These are phyloP conservation scores for Euphrasia arctica DNA, from an alignment of 305 asterid genomes.

Conservation along the genomic window DNA sequence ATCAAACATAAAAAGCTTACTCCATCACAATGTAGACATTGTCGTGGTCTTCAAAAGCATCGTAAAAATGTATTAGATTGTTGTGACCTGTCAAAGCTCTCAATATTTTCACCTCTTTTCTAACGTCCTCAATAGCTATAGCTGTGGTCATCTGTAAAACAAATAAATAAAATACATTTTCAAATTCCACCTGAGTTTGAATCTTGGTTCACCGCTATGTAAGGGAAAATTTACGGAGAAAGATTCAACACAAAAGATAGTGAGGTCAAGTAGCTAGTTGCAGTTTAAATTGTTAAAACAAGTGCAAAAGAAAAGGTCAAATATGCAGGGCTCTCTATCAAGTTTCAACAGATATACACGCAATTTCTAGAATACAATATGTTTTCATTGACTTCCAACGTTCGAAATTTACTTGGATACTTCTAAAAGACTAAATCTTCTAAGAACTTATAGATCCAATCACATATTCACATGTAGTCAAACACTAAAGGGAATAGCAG, in stretches of 20 bases:
- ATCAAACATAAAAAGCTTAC: constrained; percentile 44
- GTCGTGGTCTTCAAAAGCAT: constrained; percentile 68
- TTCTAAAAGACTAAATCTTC: neutral
- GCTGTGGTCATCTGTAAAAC: constrained; percentile 68
- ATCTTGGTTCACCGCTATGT: neutral
- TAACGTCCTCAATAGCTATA: constrained; percentile 75
- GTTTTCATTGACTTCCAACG: constrained; percentile 1
- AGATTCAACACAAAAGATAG: neutral
- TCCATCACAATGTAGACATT: constrained; percentile 82
- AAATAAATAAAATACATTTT: constrained; percentile 11
- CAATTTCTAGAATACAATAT: neutral
- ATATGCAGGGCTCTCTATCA: neutral
- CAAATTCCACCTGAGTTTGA: neutral
- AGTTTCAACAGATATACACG: neutral
- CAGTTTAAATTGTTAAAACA: neutral
- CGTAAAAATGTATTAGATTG: constrained; percentile 67
- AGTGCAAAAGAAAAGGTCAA: neutral
- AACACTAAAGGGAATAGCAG: neutral
- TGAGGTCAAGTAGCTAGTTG: neutral
- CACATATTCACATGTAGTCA: constrained; percentile 10
- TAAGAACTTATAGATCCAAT: neutral
- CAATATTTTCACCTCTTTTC: constrained; percentile 88
- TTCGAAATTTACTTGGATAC: constrained; percentile 1
- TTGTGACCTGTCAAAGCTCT: constrained; percentile 72
- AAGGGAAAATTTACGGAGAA: neutral